Percentiles rank a stretch among this genome's conserved stretches.
These are phyloP conservation scores for Kuraishia ogatae DNA, from an alignment of 805 yeast genomes.

Conservation along the genomic window DNA sequence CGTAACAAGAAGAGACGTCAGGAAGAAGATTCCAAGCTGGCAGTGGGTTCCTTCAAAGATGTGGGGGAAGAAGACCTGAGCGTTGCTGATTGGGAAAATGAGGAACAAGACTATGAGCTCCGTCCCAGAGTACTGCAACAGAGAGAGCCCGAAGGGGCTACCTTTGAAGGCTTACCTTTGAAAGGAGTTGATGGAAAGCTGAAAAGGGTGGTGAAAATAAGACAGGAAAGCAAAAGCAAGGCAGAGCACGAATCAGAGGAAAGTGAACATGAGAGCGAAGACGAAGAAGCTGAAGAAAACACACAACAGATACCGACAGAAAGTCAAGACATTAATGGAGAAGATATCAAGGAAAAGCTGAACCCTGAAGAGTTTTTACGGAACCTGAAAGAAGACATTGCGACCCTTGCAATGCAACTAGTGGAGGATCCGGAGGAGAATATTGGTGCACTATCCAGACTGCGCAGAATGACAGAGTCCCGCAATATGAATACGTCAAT, in stretches of 20 bases:
- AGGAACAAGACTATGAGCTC: constrained; percentile 73
- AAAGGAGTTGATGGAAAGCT: constrained; percentile 63
- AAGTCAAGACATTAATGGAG: constrained; percentile 18
- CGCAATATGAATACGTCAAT: constrained; percentile 58
- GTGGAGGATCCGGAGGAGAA: constrained; percentile 90
- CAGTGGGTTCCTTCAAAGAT: constrained; percentile 24
- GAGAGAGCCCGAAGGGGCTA: constrained; percentile 27
- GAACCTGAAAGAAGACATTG: constrained; percentile 73
- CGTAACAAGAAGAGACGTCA: constrained; percentile 28
- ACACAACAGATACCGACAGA: constrained; percentile 1
- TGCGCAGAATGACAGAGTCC: constrained; percentile 63
- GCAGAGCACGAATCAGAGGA: constrained; percentile 10
- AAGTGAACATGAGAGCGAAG: constrained; percentile 8
- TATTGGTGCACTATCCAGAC: constrained; percentile 51
- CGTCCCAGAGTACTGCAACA: constrained; percentile 50
- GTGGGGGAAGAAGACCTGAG: constrained; percentile 7
- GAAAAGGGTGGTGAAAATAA: constrained; percentile 48
- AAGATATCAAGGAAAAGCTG: constrained; percentile 33
- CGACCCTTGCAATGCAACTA: constrained; percentile 66
- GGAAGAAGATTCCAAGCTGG: constrained; percentile 32
- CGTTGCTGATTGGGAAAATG: constrained; percentile 49
- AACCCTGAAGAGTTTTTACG: constrained; percentile 45
- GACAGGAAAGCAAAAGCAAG: constrained; percentile 4
- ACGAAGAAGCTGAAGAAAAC: constrained; percentile 7
- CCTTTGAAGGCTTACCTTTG: constrained; percentile 71